A percentile compares a stretch with the other conserved stretches of the same genome.
Conservation (phyloP, 208 protist genomes). For the Leishmania aethiopica region DNA sequence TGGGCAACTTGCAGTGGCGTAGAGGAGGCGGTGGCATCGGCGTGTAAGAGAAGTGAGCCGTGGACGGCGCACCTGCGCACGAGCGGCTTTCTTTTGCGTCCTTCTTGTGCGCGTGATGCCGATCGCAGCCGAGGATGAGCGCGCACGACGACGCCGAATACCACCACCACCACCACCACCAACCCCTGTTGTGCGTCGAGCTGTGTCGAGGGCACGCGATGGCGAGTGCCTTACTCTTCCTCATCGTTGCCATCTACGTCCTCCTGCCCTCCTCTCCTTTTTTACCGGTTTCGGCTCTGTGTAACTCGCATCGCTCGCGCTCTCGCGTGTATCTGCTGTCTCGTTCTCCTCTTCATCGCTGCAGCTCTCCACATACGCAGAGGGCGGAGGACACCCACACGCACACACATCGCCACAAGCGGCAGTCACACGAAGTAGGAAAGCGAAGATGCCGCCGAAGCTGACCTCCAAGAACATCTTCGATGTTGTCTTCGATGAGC, state of each 20-base stretch:
- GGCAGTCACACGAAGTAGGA: neutral
- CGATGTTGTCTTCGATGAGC: slow-evolving; percentile 68
- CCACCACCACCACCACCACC: neutral
- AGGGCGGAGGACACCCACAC: neutral
- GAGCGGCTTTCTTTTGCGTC: neutral
- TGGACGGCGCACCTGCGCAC: neutral
- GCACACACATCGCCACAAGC: neutral
- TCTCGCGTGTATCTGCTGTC: neutral
- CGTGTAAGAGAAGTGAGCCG: neutral
- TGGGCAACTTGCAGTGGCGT: too few species aligned
- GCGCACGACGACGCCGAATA: neutral
- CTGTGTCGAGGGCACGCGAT: neutral
- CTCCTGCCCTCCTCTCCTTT: too few species aligned
- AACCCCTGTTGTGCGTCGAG: neutral
- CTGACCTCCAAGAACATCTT: slow-evolving; percentile 72
- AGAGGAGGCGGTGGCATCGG: neutral
- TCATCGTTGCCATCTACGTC: neutral
- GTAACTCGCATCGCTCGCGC: too few species aligned
- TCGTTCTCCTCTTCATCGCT: neutral
- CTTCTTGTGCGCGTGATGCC: neutral
- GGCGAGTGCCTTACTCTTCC: neutral
- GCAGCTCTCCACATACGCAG: neutral
- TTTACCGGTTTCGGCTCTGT: too few species aligned
- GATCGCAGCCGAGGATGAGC: neutral
- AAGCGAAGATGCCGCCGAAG: slow-evolving; percentile 36